A percentile compares a stretch with the other conserved stretches of the same genome.
Conservation (phyloP, 257 asterid genomes). For the Schizonepeta tenuifolia region DNA sequence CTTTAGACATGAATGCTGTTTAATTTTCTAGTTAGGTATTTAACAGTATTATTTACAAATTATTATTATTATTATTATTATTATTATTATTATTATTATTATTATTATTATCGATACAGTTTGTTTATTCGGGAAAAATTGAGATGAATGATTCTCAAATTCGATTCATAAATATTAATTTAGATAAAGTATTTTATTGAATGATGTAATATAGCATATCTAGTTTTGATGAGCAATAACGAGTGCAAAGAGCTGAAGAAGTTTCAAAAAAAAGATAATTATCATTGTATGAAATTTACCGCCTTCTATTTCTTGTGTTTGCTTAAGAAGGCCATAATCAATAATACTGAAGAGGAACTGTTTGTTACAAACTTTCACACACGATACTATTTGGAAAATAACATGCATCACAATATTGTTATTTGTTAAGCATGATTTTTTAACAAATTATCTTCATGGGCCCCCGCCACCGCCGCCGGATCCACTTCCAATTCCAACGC, state of each 20-base stretch:
- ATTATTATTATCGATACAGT: too few relatives aligned
- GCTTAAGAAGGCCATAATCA: conserved; percentile 26
- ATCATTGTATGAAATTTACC: conserved; percentile 9
- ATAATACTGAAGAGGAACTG: not conserved
- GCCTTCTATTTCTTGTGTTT: conserved; percentile 24
- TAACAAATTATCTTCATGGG: conserved; percentile 23
- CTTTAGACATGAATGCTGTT: too few relatives aligned
- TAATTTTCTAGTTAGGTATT: too few relatives aligned
- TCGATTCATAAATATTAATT: too few relatives aligned
- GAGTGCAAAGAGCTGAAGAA: not conserved
- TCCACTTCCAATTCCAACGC: conserved; percentile 43
- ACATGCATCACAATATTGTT: conserved; percentile 14
- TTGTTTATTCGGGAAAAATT: too few relatives aligned
- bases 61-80: too few relatives aligned
- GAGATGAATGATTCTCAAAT: too few relatives aligned
- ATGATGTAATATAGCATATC: not conserved
- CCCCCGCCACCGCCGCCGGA: conserved; percentile 44
- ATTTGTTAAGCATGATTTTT: not conserved
- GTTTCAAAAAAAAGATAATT: conserved; percentile 3
- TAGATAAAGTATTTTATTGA: too few relatives aligned
- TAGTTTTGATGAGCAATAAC: not conserved
- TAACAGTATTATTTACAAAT: too few relatives aligned
- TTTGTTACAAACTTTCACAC: conserved; percentile 15
- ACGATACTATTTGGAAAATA: conserved; percentile 5
- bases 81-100: too few relatives aligned